Evolutionary conservation across 768 basidiomycete genomes (phyloP), one percentile per base, ranked within the genome.

Genomic region (Infundibulicybe gibba): DNA sequence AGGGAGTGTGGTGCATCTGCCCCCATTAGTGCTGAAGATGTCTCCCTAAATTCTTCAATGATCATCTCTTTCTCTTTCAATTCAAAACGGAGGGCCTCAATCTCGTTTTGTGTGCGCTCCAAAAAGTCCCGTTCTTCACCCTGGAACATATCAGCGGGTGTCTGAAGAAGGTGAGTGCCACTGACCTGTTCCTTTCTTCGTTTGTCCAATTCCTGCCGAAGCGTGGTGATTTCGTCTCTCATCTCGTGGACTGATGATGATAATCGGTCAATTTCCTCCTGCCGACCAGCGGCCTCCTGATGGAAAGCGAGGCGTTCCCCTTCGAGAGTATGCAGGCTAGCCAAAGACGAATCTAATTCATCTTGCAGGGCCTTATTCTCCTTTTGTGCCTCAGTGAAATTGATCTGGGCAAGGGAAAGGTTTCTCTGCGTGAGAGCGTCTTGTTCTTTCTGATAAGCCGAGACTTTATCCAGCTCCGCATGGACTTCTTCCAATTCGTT

Each of bases 1-100:
- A 91, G 68, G 20, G 85, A 83, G 40, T 74, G 75, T 21, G 76
- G 63, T 2, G 61, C 61, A 43, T 67, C 59, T 3, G 68, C 59
- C n/a, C 61, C 58, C 0, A 67, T 57, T 2, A 76, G 65, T 20
- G 74, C 68, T 19, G 76, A 66, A 32, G 66, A 25, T 25, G 25
- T 8, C 49, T 80, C 69, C 16, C 72, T 77, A 11, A 86, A 70
- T 33, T 69, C 74, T 52, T 81, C 77, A 45, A 89, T 64, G 60
- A 91, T 87, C 45, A 84, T 76, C 41, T 87, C 84, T 54, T 81
- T 83, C 44, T 70, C 67, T 37, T 61, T 61, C 25, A 89, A 62
- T 51, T 90, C 86, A 43, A 70, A 64, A 15, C 81, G 81, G 31
- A 90, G 74, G n/a, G 65, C 49, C 65, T 91, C 89, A 48, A 87